Percentiles rank a stretch among this genome's conserved stretches.
These are phyloP conservation scores for Metschnikowia vanudenii DNA, from an alignment of 805 yeast species.

Conservation along the genomic window DNA sequence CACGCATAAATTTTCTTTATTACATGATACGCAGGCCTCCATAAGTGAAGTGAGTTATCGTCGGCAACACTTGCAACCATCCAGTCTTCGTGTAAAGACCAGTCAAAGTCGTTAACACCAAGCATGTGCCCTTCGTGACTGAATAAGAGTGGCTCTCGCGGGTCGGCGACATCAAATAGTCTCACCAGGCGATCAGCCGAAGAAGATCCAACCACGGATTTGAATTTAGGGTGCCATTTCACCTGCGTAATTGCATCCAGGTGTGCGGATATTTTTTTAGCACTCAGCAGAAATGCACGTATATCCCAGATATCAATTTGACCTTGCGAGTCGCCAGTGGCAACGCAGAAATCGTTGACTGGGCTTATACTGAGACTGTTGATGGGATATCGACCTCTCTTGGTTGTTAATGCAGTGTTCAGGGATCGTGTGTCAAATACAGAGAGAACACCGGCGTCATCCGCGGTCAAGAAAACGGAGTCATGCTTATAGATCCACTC, in stretches of 20 bases:
- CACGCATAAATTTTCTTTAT: background rate
- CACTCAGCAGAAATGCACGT: slow-evolving; percentile 33
- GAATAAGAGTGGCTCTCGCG: slow-evolving; percentile 44
- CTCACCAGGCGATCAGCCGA: slow-evolving; percentile 64
- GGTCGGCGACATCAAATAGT: slow-evolving; percentile 51
- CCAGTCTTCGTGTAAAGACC: slow-evolving; percentile 75
- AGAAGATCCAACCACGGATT: slow-evolving; percentile 59
- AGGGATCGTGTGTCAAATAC: slow-evolving; percentile 26
- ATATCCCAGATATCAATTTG: slow-evolving; percentile 62
- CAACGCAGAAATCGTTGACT: slow-evolving; percentile 52
- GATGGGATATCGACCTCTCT: slow-evolving; percentile 35
- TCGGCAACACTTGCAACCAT: slow-evolving; percentile 75
- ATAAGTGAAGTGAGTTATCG: slow-evolving; percentile 84
- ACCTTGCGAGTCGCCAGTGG: slow-evolving; percentile 67
- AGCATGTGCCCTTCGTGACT: slow-evolving; percentile 83
- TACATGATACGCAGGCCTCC: slow-evolving; percentile 57
- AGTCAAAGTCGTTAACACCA: slow-evolving; percentile 80
- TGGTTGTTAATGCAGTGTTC: background rate
- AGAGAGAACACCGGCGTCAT: slow-evolving; percentile 51
- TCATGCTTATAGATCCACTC: slow-evolving; percentile 67
- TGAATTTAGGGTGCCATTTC: slow-evolving; percentile 66
- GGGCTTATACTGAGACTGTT: slow-evolving; percentile 64
- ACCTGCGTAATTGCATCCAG: slow-evolving; percentile 58
- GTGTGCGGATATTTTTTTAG: slow-evolving; percentile 36
- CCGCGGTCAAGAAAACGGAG: slow-evolving; percentile 59